Conservation (phyloP, 2,329 filamentous ascomycete genomes). For the Ophioceras dolichostomum region DNA sequence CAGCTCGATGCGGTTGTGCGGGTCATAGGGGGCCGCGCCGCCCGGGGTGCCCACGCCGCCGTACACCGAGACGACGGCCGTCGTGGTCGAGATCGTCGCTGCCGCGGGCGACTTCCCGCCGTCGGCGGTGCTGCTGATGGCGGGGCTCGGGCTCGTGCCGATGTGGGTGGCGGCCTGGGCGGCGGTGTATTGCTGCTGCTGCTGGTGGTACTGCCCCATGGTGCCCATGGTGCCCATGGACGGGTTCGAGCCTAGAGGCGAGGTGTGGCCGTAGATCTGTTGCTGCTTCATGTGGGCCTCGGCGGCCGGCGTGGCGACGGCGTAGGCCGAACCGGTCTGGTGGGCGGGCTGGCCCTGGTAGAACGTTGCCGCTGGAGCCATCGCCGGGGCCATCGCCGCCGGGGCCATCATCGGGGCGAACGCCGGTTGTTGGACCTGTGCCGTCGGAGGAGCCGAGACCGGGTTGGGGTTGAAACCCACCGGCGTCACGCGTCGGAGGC, state of each 20-base stretch:
- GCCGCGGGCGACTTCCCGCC: conserved; percentile 1
- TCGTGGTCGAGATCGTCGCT: conserved; percentile 1
- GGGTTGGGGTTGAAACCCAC: conserved; percentile 3
- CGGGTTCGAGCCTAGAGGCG: neutral
- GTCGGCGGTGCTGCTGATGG: conserved; percentile 1
- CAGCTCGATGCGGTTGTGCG: conserved; percentile 9
- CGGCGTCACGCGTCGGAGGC: neutral
- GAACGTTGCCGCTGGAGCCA: neutral
- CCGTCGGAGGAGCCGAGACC: neutral
- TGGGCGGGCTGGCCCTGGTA: neutral
- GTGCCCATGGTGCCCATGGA: neutral
- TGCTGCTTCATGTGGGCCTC: neutral
- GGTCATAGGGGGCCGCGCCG: conserved; percentile 4
- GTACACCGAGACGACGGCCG: neutral
- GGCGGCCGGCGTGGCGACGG: neutral
- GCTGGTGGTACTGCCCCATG: neutral
- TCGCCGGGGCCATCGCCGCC: neutral
- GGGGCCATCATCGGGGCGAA: neutral
- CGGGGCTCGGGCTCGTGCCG: neutral
- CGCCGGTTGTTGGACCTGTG: neutral
- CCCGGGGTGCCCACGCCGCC: no score
- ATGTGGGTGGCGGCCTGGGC: neutral
- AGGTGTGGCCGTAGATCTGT: neutral
- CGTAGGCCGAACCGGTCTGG: neutral
- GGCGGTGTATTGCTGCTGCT: conserved; percentile 1